Conservation (phyloP, 371 early-diverging fungal genomes). For the Quaeritorhiza haematococci region DNA sequence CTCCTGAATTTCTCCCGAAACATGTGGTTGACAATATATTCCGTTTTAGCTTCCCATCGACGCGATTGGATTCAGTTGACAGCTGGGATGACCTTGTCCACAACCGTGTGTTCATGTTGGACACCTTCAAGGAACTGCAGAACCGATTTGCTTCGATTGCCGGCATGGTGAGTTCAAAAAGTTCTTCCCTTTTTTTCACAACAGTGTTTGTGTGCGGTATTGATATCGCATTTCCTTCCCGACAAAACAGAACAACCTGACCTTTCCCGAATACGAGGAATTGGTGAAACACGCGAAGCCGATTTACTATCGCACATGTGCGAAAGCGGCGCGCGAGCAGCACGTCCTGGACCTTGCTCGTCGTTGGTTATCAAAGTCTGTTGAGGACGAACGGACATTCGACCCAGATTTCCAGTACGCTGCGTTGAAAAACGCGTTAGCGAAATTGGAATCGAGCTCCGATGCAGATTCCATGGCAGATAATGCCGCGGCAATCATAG, state of each 20-base stretch:
- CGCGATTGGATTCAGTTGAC: conserved; percentile 37
- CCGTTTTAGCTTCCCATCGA: no score
- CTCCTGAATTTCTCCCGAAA: no score
- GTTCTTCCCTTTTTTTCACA: no score
- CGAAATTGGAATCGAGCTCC: background rate
- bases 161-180: no score
- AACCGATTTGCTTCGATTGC: no score
- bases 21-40: no score
- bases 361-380: conserved; percentile 27
- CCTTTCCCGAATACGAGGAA: no score
- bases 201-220: no score
- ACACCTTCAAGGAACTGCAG: no score
- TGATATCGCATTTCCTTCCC: no score
- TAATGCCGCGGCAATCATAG: conserved; percentile 4
- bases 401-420: conserved; percentile 14
- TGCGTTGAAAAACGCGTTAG: conserved; percentile 15
- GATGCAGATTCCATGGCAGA: conserved; percentile 3
- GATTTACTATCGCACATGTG: conserved; percentile 24
- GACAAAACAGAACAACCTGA: no score
- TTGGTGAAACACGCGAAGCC: no score
- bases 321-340: conserved; percentile 54
- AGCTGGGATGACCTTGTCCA: conserved; percentile 49
- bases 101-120: conserved; percentile 10
- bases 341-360: conserved; percentile 47
- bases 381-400: conserved; percentile 6